Base-by-base conservation (phyloP, 192 early-diverging fungal genomes). In the Gonapodya sp. region DNA sequence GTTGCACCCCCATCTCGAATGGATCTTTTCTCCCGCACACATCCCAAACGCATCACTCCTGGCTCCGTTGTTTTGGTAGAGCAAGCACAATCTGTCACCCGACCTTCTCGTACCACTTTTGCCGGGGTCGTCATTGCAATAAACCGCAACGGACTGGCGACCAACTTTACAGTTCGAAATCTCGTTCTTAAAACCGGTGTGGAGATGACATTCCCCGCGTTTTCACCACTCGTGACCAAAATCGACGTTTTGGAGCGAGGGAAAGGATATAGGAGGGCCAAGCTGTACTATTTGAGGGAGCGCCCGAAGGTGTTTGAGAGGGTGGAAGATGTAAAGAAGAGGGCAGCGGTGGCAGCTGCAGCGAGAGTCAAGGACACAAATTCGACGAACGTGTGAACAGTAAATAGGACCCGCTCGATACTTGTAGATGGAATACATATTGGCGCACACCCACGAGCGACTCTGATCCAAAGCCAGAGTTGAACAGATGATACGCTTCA, bases 1-100 rank as follows among this genome's bases (percentile, higher is more conserved):
- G 8, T 24, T 24, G 24, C 8, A 8, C 46, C 24, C 46, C 46
- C 46, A 8, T 78, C 79, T 73, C 84, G 89, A 14, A 77, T 83
- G 1, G 83, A 81, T 24, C 83, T 88, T 32, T 86, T 90, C 73
- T 46, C 64, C 32, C 73, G 73, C 8, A 36, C 79, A 18, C 80
- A 82, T 35, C 80, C 82, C 84, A 2, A 37, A 80, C 35, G 82
- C 82, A 8, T 88, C 18, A 81, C 84, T 46, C 86, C 89, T 18
- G 89, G 89, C 32, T 85, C 85, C 73, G 80, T 90, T 36, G 30
- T 90, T 1, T 80, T 87, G 72, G 85, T 90, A 18, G 89, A 90
- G 75, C 82, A 86, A 33, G 78, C 88, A 36, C 80, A 85, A 18
- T 88, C 87, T 8, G 83, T 87, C 0, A 80, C 84, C 0, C 81